Conservation (phyloP, 1,139 yeast species). For the Nakaseomyces uthaithaninus region DNA sequence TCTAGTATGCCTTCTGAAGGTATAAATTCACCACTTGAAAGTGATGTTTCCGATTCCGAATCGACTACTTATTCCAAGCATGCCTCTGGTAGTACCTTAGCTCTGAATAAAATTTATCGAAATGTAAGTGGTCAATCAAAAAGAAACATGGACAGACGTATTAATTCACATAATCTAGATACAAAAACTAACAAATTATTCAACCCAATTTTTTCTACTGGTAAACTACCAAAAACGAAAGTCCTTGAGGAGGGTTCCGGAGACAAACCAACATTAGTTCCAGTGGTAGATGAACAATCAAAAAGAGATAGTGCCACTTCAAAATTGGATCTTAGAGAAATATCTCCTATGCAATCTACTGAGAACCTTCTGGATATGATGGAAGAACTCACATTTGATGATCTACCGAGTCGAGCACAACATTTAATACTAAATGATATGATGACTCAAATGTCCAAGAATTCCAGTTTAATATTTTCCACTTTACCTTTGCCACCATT, state of each 20-base stretch:
- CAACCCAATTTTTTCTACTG: conserved; percentile 70
- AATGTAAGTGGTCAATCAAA: background rate
- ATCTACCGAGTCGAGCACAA: conserved; percentile 84
- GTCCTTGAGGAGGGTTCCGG: conserved; percentile 63
- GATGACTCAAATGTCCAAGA: conserved; percentile 55
- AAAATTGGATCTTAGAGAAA: conserved; percentile 13
- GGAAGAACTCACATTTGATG: conserved; percentile 56
- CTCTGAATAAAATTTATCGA: background rate
- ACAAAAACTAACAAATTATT: conserved; percentile 12
- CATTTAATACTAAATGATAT: conserved; percentile 80
- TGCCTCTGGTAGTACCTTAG: conserved; percentile 12
- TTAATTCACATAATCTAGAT: conserved; percentile 18
- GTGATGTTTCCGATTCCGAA: conserved; percentile 21
- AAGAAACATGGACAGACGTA: conserved; percentile 25
- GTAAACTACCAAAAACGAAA: conserved; percentile 66
- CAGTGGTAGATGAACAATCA: conserved; percentile 35
- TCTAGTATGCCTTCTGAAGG: conserved; percentile 39
- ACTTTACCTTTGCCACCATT: conserved; percentile 82
- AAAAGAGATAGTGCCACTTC: conserved; percentile 9
- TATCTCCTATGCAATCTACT: conserved; percentile 27
- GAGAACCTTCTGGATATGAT: conserved; percentile 31
- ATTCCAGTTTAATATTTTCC: conserved; percentile 68
- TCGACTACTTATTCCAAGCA: conserved; percentile 7
- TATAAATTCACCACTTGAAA: conserved; percentile 12
- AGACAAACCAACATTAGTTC: conserved; percentile 49